A percentile compares a stretch with the other conserved stretches of the same genome.
Evolutionary conservation across 2,329 filamentous ascomycete species (phyloP).

Genomic region (Stagonosporopsis rhizophila): DNA sequence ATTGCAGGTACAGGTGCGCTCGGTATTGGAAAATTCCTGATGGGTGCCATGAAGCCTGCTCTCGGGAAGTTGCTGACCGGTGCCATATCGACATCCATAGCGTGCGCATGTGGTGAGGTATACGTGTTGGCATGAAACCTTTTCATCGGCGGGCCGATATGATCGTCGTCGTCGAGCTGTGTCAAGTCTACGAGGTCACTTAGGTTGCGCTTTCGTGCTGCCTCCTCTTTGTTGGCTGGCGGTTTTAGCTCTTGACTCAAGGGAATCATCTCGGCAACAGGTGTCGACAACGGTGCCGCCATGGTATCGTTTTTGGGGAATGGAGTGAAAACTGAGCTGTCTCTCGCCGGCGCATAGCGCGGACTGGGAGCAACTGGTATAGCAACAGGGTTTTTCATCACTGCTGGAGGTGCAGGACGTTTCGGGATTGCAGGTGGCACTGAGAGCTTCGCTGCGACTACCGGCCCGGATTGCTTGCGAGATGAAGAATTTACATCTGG

Average conservation of each 20-base stretch:
- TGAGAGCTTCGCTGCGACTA: slow-evolving; percentile 10
- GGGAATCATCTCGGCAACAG: slow-evolving; percentile 45
- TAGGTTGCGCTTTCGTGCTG: slow-evolving; percentile 63
- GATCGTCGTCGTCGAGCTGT: slow-evolving; percentile 54
- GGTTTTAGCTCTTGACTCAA: slow-evolving; percentile 35
- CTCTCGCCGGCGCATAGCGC: slow-evolving; percentile 23
- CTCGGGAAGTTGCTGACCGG: slow-evolving; percentile 35
- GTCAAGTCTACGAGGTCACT: slow-evolving; percentile 63
- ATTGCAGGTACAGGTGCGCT: slow-evolving; percentile 19
- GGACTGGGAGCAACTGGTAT: slow-evolving; percentile 27
- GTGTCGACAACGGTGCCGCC: slow-evolving; percentile 28
- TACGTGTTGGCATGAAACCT: slow-evolving; percentile 27
- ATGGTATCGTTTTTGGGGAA: slow-evolving; percentile 20
- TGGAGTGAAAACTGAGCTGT: slow-evolving; percentile 22
- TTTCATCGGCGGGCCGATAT: slow-evolving; percentile 47
- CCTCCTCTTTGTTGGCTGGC: slow-evolving; percentile 60
- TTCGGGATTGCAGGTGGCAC: slow-evolving; percentile 9
- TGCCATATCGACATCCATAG: slow-evolving; percentile 24
- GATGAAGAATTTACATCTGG: slow-evolving; percentile 50
- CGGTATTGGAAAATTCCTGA: slow-evolving; percentile 34
- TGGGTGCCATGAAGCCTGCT: slow-evolving; percentile 15
- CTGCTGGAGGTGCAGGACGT: slow-evolving; percentile 20
- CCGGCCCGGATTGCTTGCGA: slow-evolving; percentile 23
- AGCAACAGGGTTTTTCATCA: slow-evolving; percentile 24
- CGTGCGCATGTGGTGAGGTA: slow-evolving; percentile 16